Base-by-base conservation (phyloP, 2,329 filamentous ascomycete species). In the Polychaeton citri region DNA sequence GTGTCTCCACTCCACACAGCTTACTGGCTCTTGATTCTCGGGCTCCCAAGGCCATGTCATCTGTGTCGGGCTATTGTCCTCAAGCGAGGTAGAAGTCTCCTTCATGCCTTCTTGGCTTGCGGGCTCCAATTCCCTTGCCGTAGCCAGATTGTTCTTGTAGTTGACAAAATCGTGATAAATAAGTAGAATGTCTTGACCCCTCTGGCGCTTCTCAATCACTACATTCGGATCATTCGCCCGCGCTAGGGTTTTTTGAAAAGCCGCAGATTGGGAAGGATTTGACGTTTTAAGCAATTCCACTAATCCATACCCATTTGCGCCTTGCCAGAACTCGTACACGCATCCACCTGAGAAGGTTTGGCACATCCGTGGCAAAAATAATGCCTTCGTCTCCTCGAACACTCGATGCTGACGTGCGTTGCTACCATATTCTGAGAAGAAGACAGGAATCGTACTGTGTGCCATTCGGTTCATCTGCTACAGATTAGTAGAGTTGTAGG, bases 121-220 rank as follows among this genome's bases (percentile, higher is more conserved):
- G 17, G 13, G 8, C 12, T 16, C 16, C 9, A 19, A 13, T n/a
- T 33, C 20, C 16, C 19, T 32, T 18, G 21, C 37, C 21, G n/a
- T 19, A 6, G 15, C 35, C 13, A 46, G 38, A 9, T 18, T 31
- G n/a, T 20, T n/a, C 16, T 40, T 44, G 33, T 44, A 46, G 19
- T 44, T 41, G 17, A 28, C 26, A 18, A 46, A 44, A 37, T 46
- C 42, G 6, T 44, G 20, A 26, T 36, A 43, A 9, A 46, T 26
- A n/a, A 33, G 21, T 16, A 46, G 5, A 15, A 32, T 30, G 5
- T 40, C 44, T 9, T 24, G 19, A 10, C 38, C 33, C 9, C 30
- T 44, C 33, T 34, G n/a, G 20, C 43, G 39, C 21, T 5, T 37
- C 20, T 46, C 43, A 12, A 15, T 19, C 2, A 41, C 33, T 1